Base-by-base conservation (phyloP, 1,284 basidiomycete genomes). In the Neonothopanus nambi region DNA sequence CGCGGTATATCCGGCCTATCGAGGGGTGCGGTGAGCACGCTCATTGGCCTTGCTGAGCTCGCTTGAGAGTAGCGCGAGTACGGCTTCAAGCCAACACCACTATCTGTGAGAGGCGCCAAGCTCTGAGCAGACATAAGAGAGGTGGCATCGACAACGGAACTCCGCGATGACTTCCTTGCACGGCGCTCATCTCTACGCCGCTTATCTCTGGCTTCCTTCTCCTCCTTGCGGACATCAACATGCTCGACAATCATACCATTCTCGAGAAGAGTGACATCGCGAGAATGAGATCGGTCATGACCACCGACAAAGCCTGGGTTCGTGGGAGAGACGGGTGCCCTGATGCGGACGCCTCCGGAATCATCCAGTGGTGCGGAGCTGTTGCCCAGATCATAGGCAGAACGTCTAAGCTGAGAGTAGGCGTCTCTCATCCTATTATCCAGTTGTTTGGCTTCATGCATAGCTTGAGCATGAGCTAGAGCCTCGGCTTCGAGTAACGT, bases 171-270 rank as follows among this genome's bases (percentile, higher is more conserved):
- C 67, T 91, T 91, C 62, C 89, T 79, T 0, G 80, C 83, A 18
- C 89, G 78, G 62, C 76, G 83, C 63, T 89, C 90, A 60, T 91
- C 87, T 56, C 76, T 82, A 56, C 81, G 80, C 57, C 75, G 77
- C 48, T 82, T 82, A 45, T 88, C 85, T 52, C 76, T 79, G 48
- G 80, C 85, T 57, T 89, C 87, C 54, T 76, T 80, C 67, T 90
- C 90, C 67, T 92, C 91, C 59, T 78, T 84, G 40, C 84, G 82
- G n/a, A 93, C 82, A 67, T 93, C 82, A 41, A 93, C 87, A 54
- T 89, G 87, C 62, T 94, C 91, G 7, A 93, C 85, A 45, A 92
- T 88, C 79, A 93, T 85, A 7, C 90, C 91, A 61, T 90, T 93
- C 66, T 92, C 87, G 13, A 94, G 77, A 11, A 93, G 71, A 0